Evolutionary conservation across 805 yeast genomes (phyloP).

Genomic region (Isabelozyma heimii): DNA sequence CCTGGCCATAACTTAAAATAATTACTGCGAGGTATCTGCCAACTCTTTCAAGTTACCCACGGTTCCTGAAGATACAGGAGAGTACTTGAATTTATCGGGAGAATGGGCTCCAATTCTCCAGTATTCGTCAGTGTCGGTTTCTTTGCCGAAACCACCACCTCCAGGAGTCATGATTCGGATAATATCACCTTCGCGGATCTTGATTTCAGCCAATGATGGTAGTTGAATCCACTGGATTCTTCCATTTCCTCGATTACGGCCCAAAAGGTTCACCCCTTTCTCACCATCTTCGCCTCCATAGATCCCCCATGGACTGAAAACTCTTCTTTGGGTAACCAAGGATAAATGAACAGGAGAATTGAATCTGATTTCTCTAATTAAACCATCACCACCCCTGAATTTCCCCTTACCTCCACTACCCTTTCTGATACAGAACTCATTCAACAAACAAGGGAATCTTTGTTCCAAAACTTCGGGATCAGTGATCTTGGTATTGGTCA

Average conservation of each 20-base stretch:
- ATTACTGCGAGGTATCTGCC: slow-evolving; percentile 18
- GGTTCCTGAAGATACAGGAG: slow-evolving; percentile 15
- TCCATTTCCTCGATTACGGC: slow-evolving; percentile 25
- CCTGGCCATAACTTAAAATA: neutral
- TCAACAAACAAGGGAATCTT: slow-evolving; percentile 15
- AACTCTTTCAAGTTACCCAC: slow-evolving; percentile 17
- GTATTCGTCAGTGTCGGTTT: slow-evolving; percentile 11
- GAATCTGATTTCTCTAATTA: slow-evolving; percentile 18
- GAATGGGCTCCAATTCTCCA: slow-evolving; percentile 9
- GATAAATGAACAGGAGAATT: slow-evolving; percentile 16
- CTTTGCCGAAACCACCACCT: slow-evolving; percentile 75
- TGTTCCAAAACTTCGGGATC: slow-evolving; percentile 21
- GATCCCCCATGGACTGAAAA: slow-evolving; percentile 21
- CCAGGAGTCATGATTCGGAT: slow-evolving; percentile 75
- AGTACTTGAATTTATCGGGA: neutral
- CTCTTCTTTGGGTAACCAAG: slow-evolving; percentile 18
- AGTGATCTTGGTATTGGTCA: slow-evolving; percentile 25
- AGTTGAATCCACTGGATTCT: slow-evolving; percentile 20
- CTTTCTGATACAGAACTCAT: slow-evolving; percentile 11
- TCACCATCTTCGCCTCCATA: slow-evolving; percentile 26
- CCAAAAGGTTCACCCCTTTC: slow-evolving; percentile 38
- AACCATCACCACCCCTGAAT: slow-evolving; percentile 19
- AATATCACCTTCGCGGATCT: slow-evolving; percentile 60
- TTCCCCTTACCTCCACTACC: slow-evolving; percentile 17
- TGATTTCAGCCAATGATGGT: slow-evolving; percentile 67